These are phyloP conservation scores for Boletus rufocinnamomeus DNA, from an alignment of 768 basidiomycete genomes.

Conservation along the genomic window DNA sequence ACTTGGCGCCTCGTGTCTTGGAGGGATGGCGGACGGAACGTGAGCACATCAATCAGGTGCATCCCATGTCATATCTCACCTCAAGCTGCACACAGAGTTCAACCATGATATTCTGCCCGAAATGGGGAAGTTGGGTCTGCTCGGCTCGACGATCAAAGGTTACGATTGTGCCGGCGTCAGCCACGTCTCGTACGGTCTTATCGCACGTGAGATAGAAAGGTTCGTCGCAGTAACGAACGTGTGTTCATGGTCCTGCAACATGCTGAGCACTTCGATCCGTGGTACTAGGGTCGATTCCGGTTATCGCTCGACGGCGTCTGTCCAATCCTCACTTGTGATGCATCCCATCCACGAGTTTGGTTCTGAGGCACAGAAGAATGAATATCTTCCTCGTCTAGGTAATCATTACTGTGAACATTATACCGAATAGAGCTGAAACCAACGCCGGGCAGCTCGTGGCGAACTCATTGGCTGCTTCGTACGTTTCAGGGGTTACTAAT, in stretches of 20 bases:
- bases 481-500: constrained; percentile 34
- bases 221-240: constrained; percentile 29
- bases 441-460: constrained; percentile 60
- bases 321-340: constrained; percentile 97
- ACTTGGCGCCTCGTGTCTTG: constrained; percentile 83
- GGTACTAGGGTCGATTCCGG: constrained; percentile 85
- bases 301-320: constrained; percentile 92
- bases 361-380: constrained; percentile 85
- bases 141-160: constrained; percentile 90
- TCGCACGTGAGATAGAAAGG: constrained; percentile 94
- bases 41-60: constrained; percentile 32
- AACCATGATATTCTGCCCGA: constrained; percentile 75
- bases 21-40: constrained; percentile 89
- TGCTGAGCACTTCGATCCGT: background rate
- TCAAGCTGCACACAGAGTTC: constrained; percentile 54
- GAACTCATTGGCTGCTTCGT: constrained; percentile 94
- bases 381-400: constrained; percentile 86
- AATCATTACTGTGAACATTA: constrained; percentile 16
- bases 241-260: background rate
- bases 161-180: constrained; percentile 94
- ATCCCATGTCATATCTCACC: background rate
- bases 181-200: constrained; percentile 91
- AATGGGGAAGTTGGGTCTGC: constrained; percentile 89
- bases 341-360: constrained; percentile 91
- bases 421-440: constrained; percentile 7